Base-by-base conservation (phyloP, 768 basidiomycete species). In the Cytidiella melzeri region DNA sequence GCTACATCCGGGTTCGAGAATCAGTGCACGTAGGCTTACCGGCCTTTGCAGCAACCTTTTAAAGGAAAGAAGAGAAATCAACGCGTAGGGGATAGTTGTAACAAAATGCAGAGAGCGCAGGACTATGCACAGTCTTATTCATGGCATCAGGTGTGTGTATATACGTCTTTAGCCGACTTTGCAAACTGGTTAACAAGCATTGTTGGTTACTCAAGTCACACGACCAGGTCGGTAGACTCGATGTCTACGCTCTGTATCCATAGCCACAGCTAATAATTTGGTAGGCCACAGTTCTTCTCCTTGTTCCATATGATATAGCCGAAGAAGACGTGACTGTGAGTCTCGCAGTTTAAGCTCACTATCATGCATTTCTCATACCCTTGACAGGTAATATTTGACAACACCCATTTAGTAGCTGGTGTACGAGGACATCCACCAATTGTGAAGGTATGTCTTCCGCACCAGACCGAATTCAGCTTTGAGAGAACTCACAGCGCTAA, bases 111-210 rank as follows among this genome's bases (percentile, higher is more conserved):
- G 51, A 58, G 57, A 41, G 45, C 52, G 13, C 50, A 60, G 54
- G 61, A 64, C 46, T 51, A 57, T 40, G 58, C 64, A 56, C 70
- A 68, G 42, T 67, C 75, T 18, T 91, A 91, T 59, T 87, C 88
- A 55, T 91, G 88, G 88, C 89, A 91, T 66, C 88, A 91, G 79
- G 88, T 88, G 15, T 34, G 30, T 34, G 60, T 54, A 76, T 64
- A 44, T 15, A 25, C 46, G 5, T 6, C 39, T 50, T 15, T 44
- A 26, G 39, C 43, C 13, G 43, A 5, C 15, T 25, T 25, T 5
- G 38, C 23, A 47, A 28, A 37, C 55, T 38, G 41, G n/a, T n/a
- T n/a, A n/a, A n/a, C 27, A 49, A 48, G 46, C 41, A 36, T 36
- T 55, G 34, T 24, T 21, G 36, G 6, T 20, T 38, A 19, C 41